These are phyloP conservation scores for Zanthoxylum bungeanum DNA, from an alignment of 345 rosid species.

Conservation along the genomic window DNA sequence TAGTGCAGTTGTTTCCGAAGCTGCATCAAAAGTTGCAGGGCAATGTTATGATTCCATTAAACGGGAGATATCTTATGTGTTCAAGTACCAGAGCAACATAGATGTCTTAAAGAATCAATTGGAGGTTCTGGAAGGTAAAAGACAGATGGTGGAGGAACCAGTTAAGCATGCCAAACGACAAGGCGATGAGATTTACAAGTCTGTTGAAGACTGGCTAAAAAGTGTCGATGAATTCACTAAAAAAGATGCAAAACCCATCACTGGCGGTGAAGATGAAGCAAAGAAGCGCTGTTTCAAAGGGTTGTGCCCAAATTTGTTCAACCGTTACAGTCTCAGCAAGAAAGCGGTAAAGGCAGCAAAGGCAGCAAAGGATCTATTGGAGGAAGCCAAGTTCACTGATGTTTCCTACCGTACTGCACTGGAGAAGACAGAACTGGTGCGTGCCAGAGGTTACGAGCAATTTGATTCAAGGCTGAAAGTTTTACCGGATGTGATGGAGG, in stretches of 20 bases:
- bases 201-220: background rate
- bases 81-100: conserved; percentile 13
- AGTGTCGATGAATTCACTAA: background rate
- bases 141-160: conserved; percentile 11
- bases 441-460: background rate
- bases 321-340: background rate
- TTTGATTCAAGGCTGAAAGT: background rate
- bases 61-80: no score
- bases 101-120: background rate
- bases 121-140: background rate
- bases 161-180: conserved; percentile 1
- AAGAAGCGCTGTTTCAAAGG: conserved; percentile 1
- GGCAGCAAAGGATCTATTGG: background rate
- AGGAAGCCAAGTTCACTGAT: background rate
- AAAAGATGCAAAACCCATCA: background rate
- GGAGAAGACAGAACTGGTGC: background rate
- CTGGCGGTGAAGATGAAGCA: background rate
- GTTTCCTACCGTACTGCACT: background rate
- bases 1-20: no score
- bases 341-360: no score
- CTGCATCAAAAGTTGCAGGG: no score
- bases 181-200: background rate
- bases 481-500: background rate
- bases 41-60: no score
- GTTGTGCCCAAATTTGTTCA: background rate